Evolutionary conservation across 139 green algal genomes (phyloP).

Genomic region (Diplosphaera chodatii): DNA sequence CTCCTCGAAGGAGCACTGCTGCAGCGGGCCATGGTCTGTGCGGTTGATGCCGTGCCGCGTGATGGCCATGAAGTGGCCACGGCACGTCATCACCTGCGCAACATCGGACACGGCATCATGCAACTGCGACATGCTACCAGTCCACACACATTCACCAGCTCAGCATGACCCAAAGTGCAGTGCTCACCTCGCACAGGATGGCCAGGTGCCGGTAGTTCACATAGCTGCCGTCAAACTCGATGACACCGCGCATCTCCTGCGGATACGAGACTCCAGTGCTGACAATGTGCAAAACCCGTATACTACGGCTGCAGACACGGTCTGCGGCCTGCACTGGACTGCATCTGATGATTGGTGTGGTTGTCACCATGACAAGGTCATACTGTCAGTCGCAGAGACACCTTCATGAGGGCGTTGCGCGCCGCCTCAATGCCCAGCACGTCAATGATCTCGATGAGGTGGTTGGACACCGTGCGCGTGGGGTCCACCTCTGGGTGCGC

Average conservation of each 20-base stretch:
- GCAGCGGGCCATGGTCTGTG: conserved; percentile 79
- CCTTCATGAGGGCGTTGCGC: conserved; percentile 76
- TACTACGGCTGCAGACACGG: too few relatives aligned
- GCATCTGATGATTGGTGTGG: too few relatives aligned
- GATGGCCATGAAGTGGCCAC: conserved; percentile 97
- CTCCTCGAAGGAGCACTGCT: conserved; percentile 97
- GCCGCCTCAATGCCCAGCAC: conserved; percentile 96
- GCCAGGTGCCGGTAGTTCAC: conserved; percentile 98
- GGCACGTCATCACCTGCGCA: conserved; percentile 73
- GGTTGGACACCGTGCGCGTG: conserved; percentile 82
- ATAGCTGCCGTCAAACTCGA: conserved; percentile 97
- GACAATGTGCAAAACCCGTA: too few relatives aligned
- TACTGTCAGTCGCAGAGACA: too few relatives aligned
- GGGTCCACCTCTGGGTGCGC: conserved; percentile 84
- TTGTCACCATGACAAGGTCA: too few relatives aligned
- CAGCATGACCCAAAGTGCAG: too few relatives aligned
- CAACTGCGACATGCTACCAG: too few relatives aligned
- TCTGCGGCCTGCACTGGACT: too few relatives aligned
- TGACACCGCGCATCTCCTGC: conserved; percentile 89
- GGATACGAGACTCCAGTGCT: too few relatives aligned
- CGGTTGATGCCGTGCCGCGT: conserved; percentile 99
- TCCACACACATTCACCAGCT: too few relatives aligned
- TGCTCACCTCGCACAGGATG: conserved; percentile 81
- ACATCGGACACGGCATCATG: too few relatives aligned
- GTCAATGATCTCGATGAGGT: conserved; percentile 88